Evolutionary conservation across 306 rosid species (phyloP).

Genomic region (Betula pendula): DNA sequence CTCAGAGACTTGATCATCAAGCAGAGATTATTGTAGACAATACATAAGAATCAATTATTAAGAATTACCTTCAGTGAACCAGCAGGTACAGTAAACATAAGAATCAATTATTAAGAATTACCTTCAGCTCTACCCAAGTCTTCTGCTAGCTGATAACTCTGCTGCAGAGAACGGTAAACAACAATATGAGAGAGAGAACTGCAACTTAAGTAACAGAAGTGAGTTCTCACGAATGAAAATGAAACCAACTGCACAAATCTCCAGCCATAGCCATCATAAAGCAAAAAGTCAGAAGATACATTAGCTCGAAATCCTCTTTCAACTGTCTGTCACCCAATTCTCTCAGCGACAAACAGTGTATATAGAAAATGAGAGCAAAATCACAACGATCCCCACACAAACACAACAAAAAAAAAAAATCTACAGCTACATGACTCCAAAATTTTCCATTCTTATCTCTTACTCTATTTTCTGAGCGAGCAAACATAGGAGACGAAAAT

Average conservation of each 20-base stretch:
- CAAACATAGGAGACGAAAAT: not conserved
- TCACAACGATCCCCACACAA: not conserved
- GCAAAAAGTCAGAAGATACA: not conserved
- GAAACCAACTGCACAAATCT: slow-evolving; percentile 21
- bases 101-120: too few relatives aligned
- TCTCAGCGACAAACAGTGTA: not conserved
- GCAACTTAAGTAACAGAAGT: slow-evolving; percentile 6
- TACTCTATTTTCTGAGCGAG: not conserved
- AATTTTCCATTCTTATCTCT: not conserved
- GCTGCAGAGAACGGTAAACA: slow-evolving; percentile 28
- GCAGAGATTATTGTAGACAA: not conserved
- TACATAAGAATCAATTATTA: too few relatives aligned
- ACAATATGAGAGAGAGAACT: slow-evolving; percentile 10
- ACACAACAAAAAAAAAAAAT: not conserved
- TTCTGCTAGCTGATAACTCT: slow-evolving; percentile 86
- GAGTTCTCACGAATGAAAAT: slow-evolving; percentile 49
- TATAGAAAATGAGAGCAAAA: not conserved
- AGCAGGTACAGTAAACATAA: slow-evolving; percentile 48
- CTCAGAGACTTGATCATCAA: not conserved
- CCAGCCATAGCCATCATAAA: not conserved
- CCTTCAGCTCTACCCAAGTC: slow-evolving; percentile 89
- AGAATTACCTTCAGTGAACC: slow-evolving; percentile 72
- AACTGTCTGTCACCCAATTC: not conserved
- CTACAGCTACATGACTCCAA: too few relatives aligned
- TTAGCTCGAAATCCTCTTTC: not conserved